Evolutionary conservation across 2,329 filamentous ascomycete genomes (phyloP).

Genomic region (Verticillium isaacii): DNA sequence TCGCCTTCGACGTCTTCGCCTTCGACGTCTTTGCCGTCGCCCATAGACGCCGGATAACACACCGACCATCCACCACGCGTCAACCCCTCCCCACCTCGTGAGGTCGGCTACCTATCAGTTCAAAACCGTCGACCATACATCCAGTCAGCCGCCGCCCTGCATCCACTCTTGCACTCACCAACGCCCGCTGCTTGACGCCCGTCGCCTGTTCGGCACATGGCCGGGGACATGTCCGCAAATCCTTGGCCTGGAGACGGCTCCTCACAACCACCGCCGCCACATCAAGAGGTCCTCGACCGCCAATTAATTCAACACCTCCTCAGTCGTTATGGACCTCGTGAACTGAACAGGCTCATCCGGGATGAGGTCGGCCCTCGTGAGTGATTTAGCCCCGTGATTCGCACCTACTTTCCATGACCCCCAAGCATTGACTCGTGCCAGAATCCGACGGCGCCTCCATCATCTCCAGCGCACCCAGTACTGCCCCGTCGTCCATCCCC

Average conservation of each 20-base stretch:
- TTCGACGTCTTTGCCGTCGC: background rate
- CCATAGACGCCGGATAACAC: background rate
- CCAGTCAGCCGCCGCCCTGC: background rate
- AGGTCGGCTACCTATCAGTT: background rate
- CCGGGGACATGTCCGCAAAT: slow-evolving; percentile 17
- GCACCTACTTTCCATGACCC: background rate
- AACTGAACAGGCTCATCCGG: slow-evolving; percentile 25
- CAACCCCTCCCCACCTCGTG: background rate
- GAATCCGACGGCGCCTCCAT: slow-evolving; percentile 25
- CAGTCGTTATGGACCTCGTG: slow-evolving; percentile 25
- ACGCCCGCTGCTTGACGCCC: background rate
- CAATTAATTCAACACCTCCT: slow-evolving; percentile 29
- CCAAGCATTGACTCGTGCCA: slow-evolving; percentile 1
- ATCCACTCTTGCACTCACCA: background rate
- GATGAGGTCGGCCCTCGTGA: slow-evolving; percentile 24
- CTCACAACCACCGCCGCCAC: slow-evolving; percentile 19
- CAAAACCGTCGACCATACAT: background rate
- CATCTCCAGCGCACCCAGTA: slow-evolving; percentile 19
- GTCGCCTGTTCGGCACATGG: background rate
- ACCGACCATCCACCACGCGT: background rate
- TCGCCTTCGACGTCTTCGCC: background rate
- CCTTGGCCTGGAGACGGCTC: slow-evolving; percentile 25
- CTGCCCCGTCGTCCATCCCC: slow-evolving; percentile 27
- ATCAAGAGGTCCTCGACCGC: slow-evolving; percentile 22
- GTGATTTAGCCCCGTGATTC: slow-evolving; percentile 10